phyloP scores from a whole-genome alignment of 768 basidiomycete species.

The Mycena indigotica region DNA sequence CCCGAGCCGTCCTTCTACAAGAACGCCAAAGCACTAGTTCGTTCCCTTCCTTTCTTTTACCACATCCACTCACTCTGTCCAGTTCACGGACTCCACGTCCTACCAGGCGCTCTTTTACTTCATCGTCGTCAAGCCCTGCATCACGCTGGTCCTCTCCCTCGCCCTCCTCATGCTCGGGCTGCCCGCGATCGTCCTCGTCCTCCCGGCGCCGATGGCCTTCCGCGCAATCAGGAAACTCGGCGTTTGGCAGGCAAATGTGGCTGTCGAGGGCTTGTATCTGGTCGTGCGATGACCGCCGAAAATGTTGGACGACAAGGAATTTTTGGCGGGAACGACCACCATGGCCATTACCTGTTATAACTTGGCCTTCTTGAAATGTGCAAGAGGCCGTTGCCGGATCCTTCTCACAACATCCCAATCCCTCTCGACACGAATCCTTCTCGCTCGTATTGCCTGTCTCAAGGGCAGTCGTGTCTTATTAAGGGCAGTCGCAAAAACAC shows the following conservation, averaged over 20 bases:
- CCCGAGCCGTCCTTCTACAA: conserved; percentile 76
- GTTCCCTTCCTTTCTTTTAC: conserved; percentile 26
- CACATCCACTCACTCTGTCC: neutral
- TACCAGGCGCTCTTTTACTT: conserved; percentile 89
- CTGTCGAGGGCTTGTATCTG: conserved; percentile 67
- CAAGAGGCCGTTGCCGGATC: too few relatives aligned
- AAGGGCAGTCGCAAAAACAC: too few relatives aligned
- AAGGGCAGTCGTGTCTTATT: too few relatives aligned
- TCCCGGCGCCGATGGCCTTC: conserved; percentile 70
- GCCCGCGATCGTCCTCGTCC: conserved; percentile 56
- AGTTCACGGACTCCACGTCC: conserved; percentile 83
- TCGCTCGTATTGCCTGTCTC: too few relatives aligned
- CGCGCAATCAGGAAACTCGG: conserved; percentile 67
- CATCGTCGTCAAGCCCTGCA: conserved; percentile 81
- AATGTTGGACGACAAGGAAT: neutral
- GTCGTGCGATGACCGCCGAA: conserved; percentile 39
- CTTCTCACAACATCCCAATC: too few relatives aligned
- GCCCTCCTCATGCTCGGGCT: conserved; percentile 57
- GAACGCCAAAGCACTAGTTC: conserved; percentile 79
- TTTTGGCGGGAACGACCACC: neutral
- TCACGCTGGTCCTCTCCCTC: conserved; percentile 68
- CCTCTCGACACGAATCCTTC: too few relatives aligned
- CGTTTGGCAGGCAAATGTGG: conserved; percentile 82
- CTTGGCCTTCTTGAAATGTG: too few relatives aligned
- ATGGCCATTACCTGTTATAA: too few relatives aligned